A percentile compares a stretch with the other conserved stretches of the same genome.
Conservation (phyloP, 257 asterid genomes). For the Nyctanthes arbortristis region DNA sequence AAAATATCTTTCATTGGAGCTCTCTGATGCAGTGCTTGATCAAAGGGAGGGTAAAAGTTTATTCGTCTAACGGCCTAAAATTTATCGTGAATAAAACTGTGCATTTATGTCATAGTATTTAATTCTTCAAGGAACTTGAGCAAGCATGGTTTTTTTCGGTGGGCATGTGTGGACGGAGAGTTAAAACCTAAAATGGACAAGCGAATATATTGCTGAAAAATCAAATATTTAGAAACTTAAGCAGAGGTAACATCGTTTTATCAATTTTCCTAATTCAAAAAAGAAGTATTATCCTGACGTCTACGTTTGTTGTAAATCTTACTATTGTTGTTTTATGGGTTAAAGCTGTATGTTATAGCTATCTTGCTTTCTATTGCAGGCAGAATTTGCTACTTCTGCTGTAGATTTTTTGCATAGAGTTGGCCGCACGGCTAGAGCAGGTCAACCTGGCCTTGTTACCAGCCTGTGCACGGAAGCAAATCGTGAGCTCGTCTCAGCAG, state of each 20-base stretch:
- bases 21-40: background rate
- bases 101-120: background rate
- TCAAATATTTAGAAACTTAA: too few relatives aligned
- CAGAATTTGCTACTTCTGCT: constrained; percentile 90
- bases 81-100: background rate
- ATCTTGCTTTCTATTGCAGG: constrained; percentile 40
- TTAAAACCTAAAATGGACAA: background rate
- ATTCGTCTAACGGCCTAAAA: background rate
- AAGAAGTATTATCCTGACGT: too few relatives aligned
- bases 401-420: constrained; percentile 97
- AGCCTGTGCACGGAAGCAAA: constrained; percentile 67
- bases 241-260: too few relatives aligned
- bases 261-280: background rate
- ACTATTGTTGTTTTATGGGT: background rate
- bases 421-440: constrained; percentile 98
- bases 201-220: background rate
- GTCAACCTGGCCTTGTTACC: constrained; percentile 85
- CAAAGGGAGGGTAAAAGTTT: background rate
- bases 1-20: background rate
- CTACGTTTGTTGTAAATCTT: background rate
- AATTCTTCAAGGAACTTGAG: background rate
- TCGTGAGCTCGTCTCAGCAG: constrained; percentile 86
- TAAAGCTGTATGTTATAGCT: constrained; percentile 1
- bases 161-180: background rate
- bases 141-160: background rate